Base-by-base conservation (phyloP, 1,139 yeast genomes). In the Candida labiduridarum region DNA sequence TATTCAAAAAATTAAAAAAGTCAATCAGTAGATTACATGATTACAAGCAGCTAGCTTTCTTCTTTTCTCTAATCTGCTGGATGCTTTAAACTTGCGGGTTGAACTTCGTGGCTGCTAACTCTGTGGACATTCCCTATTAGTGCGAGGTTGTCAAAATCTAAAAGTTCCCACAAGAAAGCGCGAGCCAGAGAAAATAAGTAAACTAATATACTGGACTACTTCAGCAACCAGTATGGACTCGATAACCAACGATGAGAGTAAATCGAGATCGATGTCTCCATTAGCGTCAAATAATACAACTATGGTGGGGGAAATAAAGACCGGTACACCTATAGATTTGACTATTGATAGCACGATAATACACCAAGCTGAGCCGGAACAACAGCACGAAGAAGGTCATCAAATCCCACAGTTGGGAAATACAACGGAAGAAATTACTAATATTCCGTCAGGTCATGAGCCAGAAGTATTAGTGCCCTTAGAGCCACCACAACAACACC, bases 221-320 rank as follows among this genome's bases (percentile, higher is more conserved):
- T 15, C 18, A 3, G 14, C 38, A 34, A 34, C 38, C 15, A 38
- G 27, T 4, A 38, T 38, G 41, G 22, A 22, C n/a, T 22, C 30
- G 4, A 29, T 11, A 9, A 7, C n/a, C 15, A 36, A 36, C 11
- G 40, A 36, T 12, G 41, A 22, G 12, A 38, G 30, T 5, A 38
- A 38, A 22, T 38, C 41, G 22, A 22, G 18, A 12, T 38, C 44
- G 7, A 43, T 35, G 15, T 49, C 52, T 8, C 53, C 56, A 2
- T 41, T 44, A 31, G 22, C 35, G 7, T 44, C 46, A 22, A 44
- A 44, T 12, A 36, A 44, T 27, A 34, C 35, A 4, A 34, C 46
- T 3, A 45, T 51, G 41, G 30, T 53, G 27, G 56, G 54, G 2
- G 53, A 47, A 11, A 49, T 53, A 11, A 52, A 50, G 34, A 48